These are phyloP conservation scores for Komagataella kurtzmanii DNA, from an alignment of 805 yeast genomes.

Conservation along the genomic window DNA sequence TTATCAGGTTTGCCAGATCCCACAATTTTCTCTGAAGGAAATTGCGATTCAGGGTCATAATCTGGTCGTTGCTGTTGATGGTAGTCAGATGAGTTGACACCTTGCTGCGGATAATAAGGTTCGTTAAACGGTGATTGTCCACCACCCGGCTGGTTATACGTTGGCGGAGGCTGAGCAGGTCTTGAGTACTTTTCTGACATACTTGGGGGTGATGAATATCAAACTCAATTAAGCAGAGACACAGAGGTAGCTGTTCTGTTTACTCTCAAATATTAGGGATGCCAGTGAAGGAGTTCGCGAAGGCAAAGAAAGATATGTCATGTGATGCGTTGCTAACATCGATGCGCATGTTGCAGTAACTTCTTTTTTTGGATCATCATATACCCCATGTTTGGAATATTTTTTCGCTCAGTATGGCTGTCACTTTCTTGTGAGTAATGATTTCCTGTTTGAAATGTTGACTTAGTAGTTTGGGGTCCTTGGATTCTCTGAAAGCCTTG, in stretches of 20 bases:
- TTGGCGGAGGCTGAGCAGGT: not conserved
- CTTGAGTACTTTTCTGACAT: not conserved
- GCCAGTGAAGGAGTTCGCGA: not conserved
- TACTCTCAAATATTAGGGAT: not conserved
- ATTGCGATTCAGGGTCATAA: not conserved
- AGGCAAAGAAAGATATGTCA: no score
- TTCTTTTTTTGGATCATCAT: not conserved
- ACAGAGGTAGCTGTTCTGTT: not conserved
- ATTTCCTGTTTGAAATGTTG: slow-evolving; percentile 21
- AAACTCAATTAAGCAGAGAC: not conserved
- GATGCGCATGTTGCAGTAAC: no score
- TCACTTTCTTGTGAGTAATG: slow-evolving; percentile 38
- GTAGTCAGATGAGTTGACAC: not conserved
- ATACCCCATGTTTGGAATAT: slow-evolving; percentile 47
- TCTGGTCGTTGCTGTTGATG: not conserved
- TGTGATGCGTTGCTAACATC: no score
- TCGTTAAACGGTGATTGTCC: not conserved
- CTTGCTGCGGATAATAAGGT: not conserved
- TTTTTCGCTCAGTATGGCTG: slow-evolving; percentile 34
- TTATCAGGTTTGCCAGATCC: slow-evolving; percentile 10
- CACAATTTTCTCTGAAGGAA: not conserved
- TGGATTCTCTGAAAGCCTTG: slow-evolving; percentile 24
- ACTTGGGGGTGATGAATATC: not conserved
- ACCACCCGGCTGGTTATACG: not conserved
- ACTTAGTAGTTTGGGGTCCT: slow-evolving; percentile 17